These are phyloP conservation scores for Phytophthora megakarya DNA, from an alignment of 352 stramenopile genomes.

Conservation along the genomic window DNA sequence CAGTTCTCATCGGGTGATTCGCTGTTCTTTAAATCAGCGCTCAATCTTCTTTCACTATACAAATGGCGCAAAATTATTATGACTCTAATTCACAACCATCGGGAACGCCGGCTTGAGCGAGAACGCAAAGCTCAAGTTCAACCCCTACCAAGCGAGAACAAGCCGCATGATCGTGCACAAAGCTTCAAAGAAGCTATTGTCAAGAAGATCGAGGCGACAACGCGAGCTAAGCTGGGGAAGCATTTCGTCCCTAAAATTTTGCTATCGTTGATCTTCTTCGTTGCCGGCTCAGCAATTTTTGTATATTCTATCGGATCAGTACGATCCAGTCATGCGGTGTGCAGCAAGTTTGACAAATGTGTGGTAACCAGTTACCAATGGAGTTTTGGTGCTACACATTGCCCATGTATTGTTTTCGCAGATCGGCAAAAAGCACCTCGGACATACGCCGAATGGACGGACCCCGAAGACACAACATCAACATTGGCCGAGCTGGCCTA, in stretches of 20 bases:
- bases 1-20: conserved; percentile 35
- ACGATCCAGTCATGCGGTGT: conserved; percentile 29
- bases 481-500: conserved; percentile 34
- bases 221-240: conserved; percentile 24
- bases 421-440: conserved; percentile 32
- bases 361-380: conserved; percentile 51
- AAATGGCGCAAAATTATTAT: conserved; percentile 52
- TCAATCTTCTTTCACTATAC: conserved; percentile 46
- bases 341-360: conserved; percentile 42
- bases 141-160: conserved; percentile 14
- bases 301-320: conserved; percentile 40
- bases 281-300: conserved; percentile 32
- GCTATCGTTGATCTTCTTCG: conserved; percentile 39
- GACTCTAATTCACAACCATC: conserved; percentile 30
- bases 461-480: conserved; percentile 36
- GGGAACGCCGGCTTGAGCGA: conserved; percentile 19
- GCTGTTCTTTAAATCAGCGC: conserved; percentile 39
- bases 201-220: conserved; percentile 19
- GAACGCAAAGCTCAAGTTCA: conserved; percentile 18
- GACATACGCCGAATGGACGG: conserved; percentile 43
- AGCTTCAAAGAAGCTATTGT: conserved; percentile 7
- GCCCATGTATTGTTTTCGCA: conserved; percentile 49
- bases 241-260: conserved; percentile 27
- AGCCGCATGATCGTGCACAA: conserved; percentile 1
- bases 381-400: conserved; percentile 37